Percentiles rank a stretch among this genome's conserved stretches.
phyloP scores from a whole-genome alignment of 2,329 filamentous ascomycete species.

The Byssoonygena ceratinophila region DNA sequence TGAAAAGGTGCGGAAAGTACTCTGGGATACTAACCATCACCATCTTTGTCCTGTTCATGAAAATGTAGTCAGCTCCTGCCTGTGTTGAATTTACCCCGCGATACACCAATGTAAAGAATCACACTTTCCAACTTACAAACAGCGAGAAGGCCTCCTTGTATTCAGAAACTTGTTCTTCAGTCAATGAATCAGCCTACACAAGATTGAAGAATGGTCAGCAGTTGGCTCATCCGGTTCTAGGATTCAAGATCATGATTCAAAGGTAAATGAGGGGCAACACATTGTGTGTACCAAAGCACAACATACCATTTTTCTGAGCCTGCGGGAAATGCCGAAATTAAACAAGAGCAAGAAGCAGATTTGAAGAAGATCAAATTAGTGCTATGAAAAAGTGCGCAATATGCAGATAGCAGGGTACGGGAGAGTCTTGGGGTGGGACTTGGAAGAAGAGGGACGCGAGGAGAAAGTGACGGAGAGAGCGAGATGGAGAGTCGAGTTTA shows the following conservation, averaged over 20 bases:
- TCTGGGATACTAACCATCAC: constrained; percentile 63
- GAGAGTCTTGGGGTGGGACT: not conserved
- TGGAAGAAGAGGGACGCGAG: not conserved
- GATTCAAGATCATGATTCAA: not conserved
- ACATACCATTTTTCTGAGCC: constrained; percentile 8
- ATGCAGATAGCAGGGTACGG: not conserved
- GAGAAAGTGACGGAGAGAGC: not conserved
- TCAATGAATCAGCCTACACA: constrained; percentile 84
- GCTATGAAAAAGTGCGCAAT: not conserved
- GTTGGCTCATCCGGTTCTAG: not conserved
- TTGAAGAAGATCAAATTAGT: not conserved
- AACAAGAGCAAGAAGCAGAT: not conserved
- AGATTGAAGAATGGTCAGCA: constrained; percentile 1
- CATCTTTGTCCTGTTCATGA: constrained; percentile 66
- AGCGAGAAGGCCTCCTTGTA: constrained; percentile 99
- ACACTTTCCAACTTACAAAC: constrained; percentile 63
- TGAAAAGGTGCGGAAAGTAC: not conserved
- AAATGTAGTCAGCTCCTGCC: constrained; percentile 13
- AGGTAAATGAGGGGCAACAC: not conserved
- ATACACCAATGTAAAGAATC: not conserved
- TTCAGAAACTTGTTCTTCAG: constrained; percentile 99
- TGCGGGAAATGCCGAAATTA: not conserved
- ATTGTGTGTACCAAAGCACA: not conserved
- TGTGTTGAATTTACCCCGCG: constrained; percentile 3
- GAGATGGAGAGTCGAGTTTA: not conserved